These are phyloP conservation scores for Fusarium haematococcum DNA, from an alignment of 2,329 filamentous ascomycete species.

Conservation along the genomic window DNA sequence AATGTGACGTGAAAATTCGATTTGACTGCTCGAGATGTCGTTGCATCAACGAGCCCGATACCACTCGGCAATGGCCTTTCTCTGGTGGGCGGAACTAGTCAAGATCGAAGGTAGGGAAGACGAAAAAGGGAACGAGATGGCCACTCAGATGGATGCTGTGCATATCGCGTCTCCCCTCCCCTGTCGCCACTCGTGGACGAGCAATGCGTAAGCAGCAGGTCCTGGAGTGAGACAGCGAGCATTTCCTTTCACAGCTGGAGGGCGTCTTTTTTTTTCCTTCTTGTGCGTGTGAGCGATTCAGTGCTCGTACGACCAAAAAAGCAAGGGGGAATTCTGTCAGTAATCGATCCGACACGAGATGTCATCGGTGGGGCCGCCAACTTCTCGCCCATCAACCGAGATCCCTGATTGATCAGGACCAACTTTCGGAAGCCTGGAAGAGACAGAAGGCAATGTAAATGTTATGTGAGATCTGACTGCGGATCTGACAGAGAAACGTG, in stretches of 20 bases:
- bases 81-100: neutral
- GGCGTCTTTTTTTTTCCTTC: constrained; percentile 3
- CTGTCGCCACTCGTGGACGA: constrained; percentile 21
- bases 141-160: constrained; percentile 13
- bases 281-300: constrained; percentile 18
- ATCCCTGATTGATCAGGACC: constrained; percentile 19
- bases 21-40: neutral
- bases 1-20: neutral
- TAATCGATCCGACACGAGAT: constrained; percentile 10
- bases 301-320: constrained; percentile 35
- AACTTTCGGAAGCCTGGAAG: constrained; percentile 20
- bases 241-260: constrained; percentile 8
- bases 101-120: constrained; percentile 19
- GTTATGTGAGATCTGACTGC: constrained; percentile 39
- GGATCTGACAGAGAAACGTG: constrained; percentile 12
- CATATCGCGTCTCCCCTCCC: constrained; percentile 7
- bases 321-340: constrained; percentile 34
- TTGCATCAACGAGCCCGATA: neutral
- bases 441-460: constrained; percentile 16
- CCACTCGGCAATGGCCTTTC: neutral
- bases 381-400: constrained; percentile 14
- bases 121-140: constrained; percentile 21
- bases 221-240: constrained; percentile 32
- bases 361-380: constrained; percentile 30
- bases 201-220: neutral